These are phyloP conservation scores for Peniophora sp. DNA, from an alignment of 1,284 basidiomycete species.

Conservation along the genomic window DNA sequence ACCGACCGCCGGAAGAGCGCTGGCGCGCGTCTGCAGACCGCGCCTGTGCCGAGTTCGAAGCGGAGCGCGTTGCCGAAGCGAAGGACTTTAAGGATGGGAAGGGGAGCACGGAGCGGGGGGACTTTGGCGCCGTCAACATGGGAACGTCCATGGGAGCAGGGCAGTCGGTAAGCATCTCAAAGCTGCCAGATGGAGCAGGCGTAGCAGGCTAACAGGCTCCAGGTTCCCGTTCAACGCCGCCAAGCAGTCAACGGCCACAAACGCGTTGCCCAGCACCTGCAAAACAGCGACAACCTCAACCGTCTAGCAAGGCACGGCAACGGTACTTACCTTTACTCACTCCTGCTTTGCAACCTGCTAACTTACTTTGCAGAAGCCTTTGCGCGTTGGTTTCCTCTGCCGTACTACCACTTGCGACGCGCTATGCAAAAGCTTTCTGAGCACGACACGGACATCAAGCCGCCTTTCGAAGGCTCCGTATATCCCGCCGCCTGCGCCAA, in stretches of 20 bases:
- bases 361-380: not conserved
- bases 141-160: slow-evolving; percentile 1
- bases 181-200: too few species aligned
- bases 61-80: not conserved
- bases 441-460: not conserved
- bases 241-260: too few species aligned
- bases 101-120: not conserved
- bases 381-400: not conserved
- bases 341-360: not conserved
- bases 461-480: slow-evolving; percentile 5
- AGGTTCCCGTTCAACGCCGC: too few species aligned
- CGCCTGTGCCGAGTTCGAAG: not conserved
- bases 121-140: not conserved
- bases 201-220: too few species aligned
- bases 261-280: not conserved
- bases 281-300: not conserved
- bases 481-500: slow-evolving; percentile 15
- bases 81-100: not conserved
- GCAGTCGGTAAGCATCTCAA: not conserved
- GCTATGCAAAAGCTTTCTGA: not conserved
- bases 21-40: not conserved
- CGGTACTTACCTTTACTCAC: not conserved
- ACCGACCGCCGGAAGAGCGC: not conserved
- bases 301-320: not conserved
- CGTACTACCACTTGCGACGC: not conserved